Conservation (phyloP, 2,329 filamentous ascomycete species). For the Fusarium avenaceum region DNA sequence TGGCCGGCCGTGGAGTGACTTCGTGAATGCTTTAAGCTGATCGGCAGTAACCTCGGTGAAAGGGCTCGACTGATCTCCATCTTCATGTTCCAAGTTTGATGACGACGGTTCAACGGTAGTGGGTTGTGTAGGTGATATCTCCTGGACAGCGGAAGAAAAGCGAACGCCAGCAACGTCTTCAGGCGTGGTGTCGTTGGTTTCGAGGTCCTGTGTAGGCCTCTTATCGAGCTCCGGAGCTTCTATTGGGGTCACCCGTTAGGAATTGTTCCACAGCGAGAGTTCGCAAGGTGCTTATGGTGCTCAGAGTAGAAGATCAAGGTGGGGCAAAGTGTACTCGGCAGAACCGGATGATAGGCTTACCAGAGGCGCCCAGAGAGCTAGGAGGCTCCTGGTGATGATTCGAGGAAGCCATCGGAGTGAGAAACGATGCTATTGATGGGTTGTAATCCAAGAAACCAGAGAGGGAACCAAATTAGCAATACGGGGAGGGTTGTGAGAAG, state of each 20-base stretch:
- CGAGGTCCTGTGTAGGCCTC: constrained; percentile 24
- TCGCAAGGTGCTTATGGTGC: constrained; percentile 22
- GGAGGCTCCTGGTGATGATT: constrained; percentile 38
- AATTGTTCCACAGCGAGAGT: constrained; percentile 32
- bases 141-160: constrained; percentile 78
- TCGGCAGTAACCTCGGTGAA: constrained; percentile 66
- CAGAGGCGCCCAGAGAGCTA: constrained; percentile 40
- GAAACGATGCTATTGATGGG: constrained; percentile 28
- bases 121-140: constrained; percentile 69
- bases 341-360: constrained; percentile 46
- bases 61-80: constrained; percentile 47
- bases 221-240: constrained; percentile 29
- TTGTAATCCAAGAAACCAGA: constrained; percentile 25
- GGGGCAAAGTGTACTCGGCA: constrained; percentile 47
- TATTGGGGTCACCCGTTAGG: constrained; percentile 29
- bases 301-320: constrained; percentile 41
- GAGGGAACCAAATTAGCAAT: constrained; percentile 32
- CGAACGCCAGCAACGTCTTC: constrained; percentile 68
- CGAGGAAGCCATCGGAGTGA: constrained; percentile 41
- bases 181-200: constrained; percentile 14
- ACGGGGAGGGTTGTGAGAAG: constrained; percentile 39
- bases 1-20: constrained; percentile 78
- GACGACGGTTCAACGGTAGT: constrained; percentile 46
- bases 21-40: constrained; percentile 78
- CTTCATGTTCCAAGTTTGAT: constrained; percentile 40